phyloP scores from a whole-genome alignment of 768 basidiomycete species.

The Boletus sp. region DNA sequence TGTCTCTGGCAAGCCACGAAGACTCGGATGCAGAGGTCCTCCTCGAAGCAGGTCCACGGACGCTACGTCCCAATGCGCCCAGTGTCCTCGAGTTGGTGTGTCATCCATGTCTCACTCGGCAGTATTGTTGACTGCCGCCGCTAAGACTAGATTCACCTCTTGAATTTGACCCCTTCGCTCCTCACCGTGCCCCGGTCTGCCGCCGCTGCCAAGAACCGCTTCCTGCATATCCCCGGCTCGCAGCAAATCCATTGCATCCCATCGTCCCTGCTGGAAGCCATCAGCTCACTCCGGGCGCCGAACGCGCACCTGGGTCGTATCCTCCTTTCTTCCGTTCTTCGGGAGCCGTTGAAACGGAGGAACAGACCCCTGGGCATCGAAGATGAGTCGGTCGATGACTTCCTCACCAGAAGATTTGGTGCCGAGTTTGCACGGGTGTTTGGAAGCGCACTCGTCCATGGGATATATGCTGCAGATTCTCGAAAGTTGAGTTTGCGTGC shows the following conservation, averaged over 20 bases:
- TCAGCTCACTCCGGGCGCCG: constrained; percentile 32
- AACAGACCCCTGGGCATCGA: constrained; percentile 39
- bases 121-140: constrained; percentile 8
- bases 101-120: constrained; percentile 8
- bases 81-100: constrained; percentile 75
- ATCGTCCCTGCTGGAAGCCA: constrained; percentile 35
- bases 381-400: constrained; percentile 82
- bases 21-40: constrained; percentile 48
- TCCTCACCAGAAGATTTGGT: constrained; percentile 75
- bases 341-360: constrained; percentile 52
- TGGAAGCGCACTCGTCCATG: constrained; percentile 82
- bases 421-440: constrained; percentile 66
- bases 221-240: constrained; percentile 53
- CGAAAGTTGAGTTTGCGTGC: constrained; percentile 68
- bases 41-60: constrained; percentile 85
- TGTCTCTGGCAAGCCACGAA: constrained; percentile 31
- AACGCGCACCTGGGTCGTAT: constrained; percentile 36
- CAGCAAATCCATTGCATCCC: constrained; percentile 54
- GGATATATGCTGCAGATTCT: constrained; percentile 89
- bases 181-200: constrained; percentile 65
- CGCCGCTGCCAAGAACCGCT: constrained; percentile 75
- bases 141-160: constrained; percentile 65
- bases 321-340: constrained; percentile 52
- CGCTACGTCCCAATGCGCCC: constrained; percentile 72
- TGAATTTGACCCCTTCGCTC: constrained; percentile 56